phyloP scores from a whole-genome alignment of 257 asterid species.

The Nicotiana noctiflora region DNA sequence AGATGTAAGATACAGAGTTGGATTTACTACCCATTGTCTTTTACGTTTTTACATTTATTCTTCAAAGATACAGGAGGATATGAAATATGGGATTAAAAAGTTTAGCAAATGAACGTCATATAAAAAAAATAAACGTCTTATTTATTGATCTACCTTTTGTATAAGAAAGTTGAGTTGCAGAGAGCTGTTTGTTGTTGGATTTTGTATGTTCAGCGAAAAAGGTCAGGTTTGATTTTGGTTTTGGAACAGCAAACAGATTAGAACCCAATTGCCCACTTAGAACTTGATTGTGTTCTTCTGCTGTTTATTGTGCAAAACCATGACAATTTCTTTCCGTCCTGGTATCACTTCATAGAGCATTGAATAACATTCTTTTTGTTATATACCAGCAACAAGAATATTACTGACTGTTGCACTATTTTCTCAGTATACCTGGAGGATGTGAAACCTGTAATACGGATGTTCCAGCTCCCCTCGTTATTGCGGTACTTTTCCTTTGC shows the following conservation, averaged over 20 bases:
- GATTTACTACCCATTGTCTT: neutral
- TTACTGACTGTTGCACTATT: neutral
- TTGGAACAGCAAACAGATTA: neutral
- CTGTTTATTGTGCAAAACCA: neutral
- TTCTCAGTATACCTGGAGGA: slow-evolving; percentile 7
- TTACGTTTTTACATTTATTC: neutral
- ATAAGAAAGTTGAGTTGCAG: neutral
- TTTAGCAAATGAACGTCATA: neutral
- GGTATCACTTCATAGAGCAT: neutral
- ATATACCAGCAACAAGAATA: neutral
- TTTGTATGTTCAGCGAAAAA: neutral
- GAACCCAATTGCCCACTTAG: neutral
- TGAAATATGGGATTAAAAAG: neutral
- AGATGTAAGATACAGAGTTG: neutral
- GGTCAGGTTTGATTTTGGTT: neutral
- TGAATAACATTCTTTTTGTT: neutral
- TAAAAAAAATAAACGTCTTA: neutral
- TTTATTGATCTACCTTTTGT: neutral
- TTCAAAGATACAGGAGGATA: neutral
- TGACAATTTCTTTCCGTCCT: neutral
- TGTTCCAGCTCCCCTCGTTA: slow-evolving; percentile 1
- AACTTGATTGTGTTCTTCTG: slow-evolving; percentile 1
- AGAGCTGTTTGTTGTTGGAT: neutral
- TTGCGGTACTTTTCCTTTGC: slow-evolving; percentile 3
- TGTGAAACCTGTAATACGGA: neutral